Percentiles rank a stretch among this genome's conserved stretches.
These are phyloP conservation scores for Moesziomyces globuligerus DNA, from an alignment of 1,284 basidiomycete species.

Conservation along the genomic window DNA sequence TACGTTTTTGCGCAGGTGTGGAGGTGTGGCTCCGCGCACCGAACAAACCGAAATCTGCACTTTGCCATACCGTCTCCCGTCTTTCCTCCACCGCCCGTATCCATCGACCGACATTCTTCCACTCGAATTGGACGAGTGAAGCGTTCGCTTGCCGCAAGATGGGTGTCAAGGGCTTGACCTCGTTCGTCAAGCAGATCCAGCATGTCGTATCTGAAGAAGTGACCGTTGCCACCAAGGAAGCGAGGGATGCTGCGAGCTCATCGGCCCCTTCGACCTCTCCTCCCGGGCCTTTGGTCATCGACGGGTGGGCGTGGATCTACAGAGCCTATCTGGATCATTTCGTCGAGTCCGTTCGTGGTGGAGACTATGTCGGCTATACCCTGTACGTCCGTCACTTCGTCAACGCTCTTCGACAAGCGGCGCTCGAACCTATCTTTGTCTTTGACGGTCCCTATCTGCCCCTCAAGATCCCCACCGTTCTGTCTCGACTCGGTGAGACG, in stretches of 20 bases:
- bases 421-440: conserved; percentile 54
- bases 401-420: conserved; percentile 26
- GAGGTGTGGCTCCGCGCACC: conserved; percentile 4
- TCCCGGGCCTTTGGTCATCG: conserved; percentile 41
- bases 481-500: conserved; percentile 19
- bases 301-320: conserved; percentile 59
- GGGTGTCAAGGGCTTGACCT: conserved; percentile 55
- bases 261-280: conserved; percentile 3
- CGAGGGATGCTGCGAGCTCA: not conserved
- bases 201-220: conserved; percentile 42
- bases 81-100: not conserved
- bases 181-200: conserved; percentile 39
- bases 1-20: too few relatives aligned
- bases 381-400: conserved; percentile 26
- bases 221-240: conserved; percentile 11
- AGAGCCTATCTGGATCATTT: conserved; percentile 46
- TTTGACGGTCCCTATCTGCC: conserved; percentile 57
- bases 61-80: too few relatives aligned
- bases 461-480: conserved; percentile 46
- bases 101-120: not conserved
- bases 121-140: too few relatives aligned
- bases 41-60: not conserved
- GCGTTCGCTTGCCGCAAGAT: conserved; percentile 7
- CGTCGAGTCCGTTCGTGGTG: conserved; percentile 41
- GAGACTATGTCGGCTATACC: conserved; percentile 43